Evolutionary conservation across 495 filamentous ascomycete species (phyloP), one percentile per base, ranked within the genome.

Genomic region (Neurospora cerealis): DNA sequence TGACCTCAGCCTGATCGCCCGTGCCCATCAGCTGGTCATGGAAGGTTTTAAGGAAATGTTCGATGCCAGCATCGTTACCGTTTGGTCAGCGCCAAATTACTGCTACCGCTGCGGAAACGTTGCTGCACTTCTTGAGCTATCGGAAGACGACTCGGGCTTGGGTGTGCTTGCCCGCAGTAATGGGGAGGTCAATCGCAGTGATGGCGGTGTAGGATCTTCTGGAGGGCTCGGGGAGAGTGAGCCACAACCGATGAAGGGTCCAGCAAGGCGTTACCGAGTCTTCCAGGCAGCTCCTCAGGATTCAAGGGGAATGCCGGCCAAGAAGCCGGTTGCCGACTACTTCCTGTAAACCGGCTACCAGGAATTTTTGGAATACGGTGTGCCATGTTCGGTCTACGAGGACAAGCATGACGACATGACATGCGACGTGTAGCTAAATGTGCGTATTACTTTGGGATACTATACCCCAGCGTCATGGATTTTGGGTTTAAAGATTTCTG

Each of bases 41-140:
- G 96, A 99, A 81, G 96, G 96, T 10, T 98, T 97, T 83, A 98
- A 98, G 82, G 96, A 98, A 84, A 98, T 98, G 95, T 98, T 98
- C 77, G 95, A 98, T 76, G 89, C 88, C 19, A 92, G 89, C 32
- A 97, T 99, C 73, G 96, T 99, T 5, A 99, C 96, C 0, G 95
- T 99, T 69, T 98, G 96, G 96, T 93, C 90, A 10, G 96, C 96
- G 69, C 96, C 96, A 2, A 99, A 99, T 80, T 99, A 99, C 82
- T 99, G 96, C 83, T 99, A 99, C 83, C 89, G 96, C 24, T 99
- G 96, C 77, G 96, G 96, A 0, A 99, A 99, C 77, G 96, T 99
- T 24, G 96, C 96, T 4, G 95, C 96, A 5, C 94, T 99, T 73
- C 80, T 99, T 62, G 96, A 99, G 84, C 86, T 99, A 24, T 93